A percentile compares a stretch with the other conserved stretches of the same genome.
Conservation (phyloP, 192 early-diverging fungal genomes). For the Gonapodya prolifera region DNA sequence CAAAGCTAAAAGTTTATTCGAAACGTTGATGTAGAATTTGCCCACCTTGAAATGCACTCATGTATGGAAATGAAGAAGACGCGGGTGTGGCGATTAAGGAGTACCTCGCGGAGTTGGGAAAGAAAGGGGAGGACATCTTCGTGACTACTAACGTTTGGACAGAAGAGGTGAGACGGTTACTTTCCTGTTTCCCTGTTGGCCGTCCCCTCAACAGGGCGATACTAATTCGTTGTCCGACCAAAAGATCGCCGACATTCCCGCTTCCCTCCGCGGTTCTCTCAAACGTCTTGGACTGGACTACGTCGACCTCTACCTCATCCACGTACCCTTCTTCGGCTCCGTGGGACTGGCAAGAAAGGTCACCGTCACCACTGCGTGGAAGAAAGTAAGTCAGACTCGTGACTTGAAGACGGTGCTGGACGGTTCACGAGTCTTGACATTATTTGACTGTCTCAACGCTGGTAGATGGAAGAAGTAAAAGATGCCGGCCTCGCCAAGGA, state of each 20-base stretch:
- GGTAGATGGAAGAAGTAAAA: not conserved
- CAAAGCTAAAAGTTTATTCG: no score
- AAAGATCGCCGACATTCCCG: not conserved
- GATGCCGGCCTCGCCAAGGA: not conserved
- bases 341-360: not conserved
- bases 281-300: not conserved
- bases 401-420: no score
- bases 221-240: no score
- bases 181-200: no score
- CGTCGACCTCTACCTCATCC: slow-evolving; percentile 9
- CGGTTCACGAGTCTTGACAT: no score
- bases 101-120: slow-evolving; percentile 31
- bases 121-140: slow-evolving; percentile 39
- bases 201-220: no score
- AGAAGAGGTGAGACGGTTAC: not conserved
- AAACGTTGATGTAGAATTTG: no score
- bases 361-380: not conserved
- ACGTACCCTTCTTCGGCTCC: slow-evolving; percentile 1
- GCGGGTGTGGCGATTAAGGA: slow-evolving; percentile 34
- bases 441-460: no score
- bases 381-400: no score
- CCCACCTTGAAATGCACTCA: slow-evolving; percentile 41
- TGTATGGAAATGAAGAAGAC: slow-evolving; percentile 52
- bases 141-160: slow-evolving; percentile 21
- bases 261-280: not conserved